Evolutionary conservation across 805 yeast genomes (phyloP), one percentile per base, ranked within the genome.

Genomic region (Lipomyces anomalus): DNA sequence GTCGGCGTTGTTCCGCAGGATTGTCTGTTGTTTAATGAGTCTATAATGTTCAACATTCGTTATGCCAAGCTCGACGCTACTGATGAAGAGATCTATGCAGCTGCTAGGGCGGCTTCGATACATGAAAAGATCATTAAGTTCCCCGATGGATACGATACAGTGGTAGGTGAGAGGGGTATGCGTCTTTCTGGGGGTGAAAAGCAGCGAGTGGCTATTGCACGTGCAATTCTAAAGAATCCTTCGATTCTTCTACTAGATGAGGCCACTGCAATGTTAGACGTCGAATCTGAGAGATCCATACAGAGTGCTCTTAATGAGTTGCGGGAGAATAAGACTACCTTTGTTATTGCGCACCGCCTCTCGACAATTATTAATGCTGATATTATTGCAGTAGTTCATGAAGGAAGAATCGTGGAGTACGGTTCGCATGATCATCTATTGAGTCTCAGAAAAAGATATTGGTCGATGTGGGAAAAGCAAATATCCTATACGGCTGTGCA

Each of bases 1-100:
- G 71, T 86, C 18, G 97, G 97, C 16, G 81, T 85, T 22, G 97
- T 89, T 4, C 89, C 84, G 50, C 97, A 89, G 63, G 97, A 90
- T 56, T 95, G 97, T 2, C 74, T 83, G 53, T 68, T 89, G 35
- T 86, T 88, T 63, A 80, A 88, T 47, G 97, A 95, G 1, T 75
- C 95, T 0, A 76, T 89, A 21, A 70, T 80, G 44, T 95, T 87
- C 36, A 89, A 89, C 59, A 78, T 89, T 29, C 69, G 78, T 0
- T 90, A 89, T 62, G 95, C 95, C 1, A 62, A 70, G 22, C 73
- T 73, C 20, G 66, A 70, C 23, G 79, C 82, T 34, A 78, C 82
- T 6, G 71, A 80, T 2, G 76, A 74, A 4, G 76, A 73, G 38
- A 82, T 83, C 22, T 69, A 84, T 2, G 67, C 70, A n/a, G 68